Conservation (phyloP, 208 protist species). For the Trichomonas tenax region DNA sequence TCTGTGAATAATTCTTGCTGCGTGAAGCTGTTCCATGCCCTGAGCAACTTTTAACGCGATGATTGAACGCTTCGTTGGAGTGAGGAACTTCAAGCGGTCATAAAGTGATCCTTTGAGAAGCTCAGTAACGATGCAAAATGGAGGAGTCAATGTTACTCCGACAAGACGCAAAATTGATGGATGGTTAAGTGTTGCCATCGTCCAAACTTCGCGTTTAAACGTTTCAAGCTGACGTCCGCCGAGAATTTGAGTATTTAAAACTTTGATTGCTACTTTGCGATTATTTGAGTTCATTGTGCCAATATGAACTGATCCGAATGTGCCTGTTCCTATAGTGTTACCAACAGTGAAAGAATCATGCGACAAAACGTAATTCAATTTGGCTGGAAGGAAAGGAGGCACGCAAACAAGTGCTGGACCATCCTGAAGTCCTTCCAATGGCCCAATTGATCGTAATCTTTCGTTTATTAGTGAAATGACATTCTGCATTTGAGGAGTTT, state of each 20-base stretch:
- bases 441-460: background rate
- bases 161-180: background rate
- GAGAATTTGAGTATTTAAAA: background rate
- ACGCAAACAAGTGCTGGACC: background rate
- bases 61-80: background rate
- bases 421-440: background rate
- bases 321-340: background rate
- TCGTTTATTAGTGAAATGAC: background rate
- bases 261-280: background rate
- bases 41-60: constrained; percentile 35
- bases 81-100: background rate
- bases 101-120: background rate
- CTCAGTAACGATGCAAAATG: constrained; percentile 9
- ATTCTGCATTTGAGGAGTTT: background rate
- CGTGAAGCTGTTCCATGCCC: constrained; percentile 46
- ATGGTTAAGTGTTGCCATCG: background rate
- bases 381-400: background rate
- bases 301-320: background rate
- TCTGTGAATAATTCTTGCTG: constrained; percentile 39
- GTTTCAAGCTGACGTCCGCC: background rate
- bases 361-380: background rate
- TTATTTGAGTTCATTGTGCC: background rate
- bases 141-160: background rate
- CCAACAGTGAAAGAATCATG: background rate
- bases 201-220: background rate